Percentiles rank a stretch among this genome's conserved stretches.
phyloP scores from a whole-genome alignment of 192 early-diverging fungal species.

The Cladochytrium replicatum region DNA sequence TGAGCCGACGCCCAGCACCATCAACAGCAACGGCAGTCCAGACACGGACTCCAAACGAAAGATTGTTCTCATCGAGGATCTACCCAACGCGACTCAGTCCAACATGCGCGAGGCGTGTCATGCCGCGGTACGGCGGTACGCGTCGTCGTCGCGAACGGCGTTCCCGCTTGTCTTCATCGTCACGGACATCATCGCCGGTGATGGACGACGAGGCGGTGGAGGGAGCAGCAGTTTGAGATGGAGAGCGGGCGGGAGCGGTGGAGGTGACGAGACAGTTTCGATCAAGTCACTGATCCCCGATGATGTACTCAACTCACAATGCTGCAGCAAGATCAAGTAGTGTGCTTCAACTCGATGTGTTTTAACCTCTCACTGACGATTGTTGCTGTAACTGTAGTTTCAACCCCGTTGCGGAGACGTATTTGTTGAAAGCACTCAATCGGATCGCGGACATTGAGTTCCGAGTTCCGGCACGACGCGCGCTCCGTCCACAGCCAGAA shows the following conservation, averaged over 20 bases:
- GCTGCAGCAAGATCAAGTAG: constrained; percentile 24
- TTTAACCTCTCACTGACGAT: background rate
- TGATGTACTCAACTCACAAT: constrained; percentile 12
- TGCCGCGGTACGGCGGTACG: constrained; percentile 15
- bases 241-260: background rate
- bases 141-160: constrained; percentile 3
- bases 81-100: constrained; percentile 25
- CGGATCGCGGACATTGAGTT: constrained; percentile 18
- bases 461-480: background rate
- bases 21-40: background rate
- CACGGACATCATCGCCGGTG: too few relatives aligned
- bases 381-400: constrained; percentile 22
- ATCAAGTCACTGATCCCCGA: constrained; percentile 15
- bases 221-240: constrained; percentile 2
- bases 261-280: background rate
- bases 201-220: too few relatives aligned
- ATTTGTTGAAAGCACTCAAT: constrained; percentile 21
- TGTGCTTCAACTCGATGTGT: background rate
- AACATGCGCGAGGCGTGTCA: constrained; percentile 17
- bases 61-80: constrained; percentile 35
- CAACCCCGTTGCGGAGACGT: constrained; percentile 27
- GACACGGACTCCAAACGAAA: constrained; percentile 1
- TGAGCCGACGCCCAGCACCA: too few relatives aligned
- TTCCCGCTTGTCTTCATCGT: constrained; percentile 30
- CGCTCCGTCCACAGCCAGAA: constrained; percentile 4